These are phyloP conservation scores for Drosera spatulata DNA, from an alignment of 179 eudicot species.

Conservation along the genomic window DNA sequence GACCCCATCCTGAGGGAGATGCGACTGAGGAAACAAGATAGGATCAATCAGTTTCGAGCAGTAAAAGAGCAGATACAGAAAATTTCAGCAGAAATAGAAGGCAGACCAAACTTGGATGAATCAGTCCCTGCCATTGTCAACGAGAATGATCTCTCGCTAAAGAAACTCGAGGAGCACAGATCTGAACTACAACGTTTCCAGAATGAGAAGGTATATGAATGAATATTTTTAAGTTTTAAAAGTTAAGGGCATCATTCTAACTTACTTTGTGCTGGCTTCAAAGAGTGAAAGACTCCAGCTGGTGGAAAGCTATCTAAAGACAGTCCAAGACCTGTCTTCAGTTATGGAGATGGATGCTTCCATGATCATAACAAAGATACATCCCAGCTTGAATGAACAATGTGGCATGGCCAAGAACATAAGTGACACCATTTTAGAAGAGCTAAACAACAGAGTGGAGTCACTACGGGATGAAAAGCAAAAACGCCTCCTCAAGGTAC, in stretches of 20 bases:
- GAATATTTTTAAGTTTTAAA: too few species aligned
- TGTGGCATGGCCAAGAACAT: slow-evolving; percentile 85
- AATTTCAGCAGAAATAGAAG: slow-evolving; percentile 80
- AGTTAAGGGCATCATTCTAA: slow-evolving; percentile 13
- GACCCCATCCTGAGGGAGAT: slow-evolving; percentile 80
- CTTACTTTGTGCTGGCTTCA: slow-evolving; percentile 4
- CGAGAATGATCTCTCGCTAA: slow-evolving; percentile 81
- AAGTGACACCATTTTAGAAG: slow-evolving; percentile 56
- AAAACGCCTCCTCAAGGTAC: slow-evolving; percentile 68
- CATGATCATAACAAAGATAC: slow-evolving; percentile 74
- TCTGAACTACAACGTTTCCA: slow-evolving; percentile 71
- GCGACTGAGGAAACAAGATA: slow-evolving; percentile 72
- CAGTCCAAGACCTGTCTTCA: slow-evolving; percentile 47
- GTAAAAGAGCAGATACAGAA: slow-evolving; percentile 76
- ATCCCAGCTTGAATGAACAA: slow-evolving; percentile 74
- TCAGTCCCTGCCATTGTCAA: slow-evolving; percentile 40
- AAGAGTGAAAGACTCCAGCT: slow-evolving; percentile 76
- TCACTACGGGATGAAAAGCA: slow-evolving; percentile 74
- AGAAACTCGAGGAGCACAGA: slow-evolving; percentile 82
- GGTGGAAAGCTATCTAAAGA: slow-evolving; percentile 53
- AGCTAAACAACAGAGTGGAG: slow-evolving; percentile 58
- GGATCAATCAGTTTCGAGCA: slow-evolving; percentile 65
- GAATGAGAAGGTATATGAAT: slow-evolving; percentile 61
- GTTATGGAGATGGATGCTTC: slow-evolving; percentile 83
- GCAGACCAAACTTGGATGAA: slow-evolving; percentile 53